phyloP scores from a whole-genome alignment of 331 rosid genomes.

The Acacia concinna region DNA sequence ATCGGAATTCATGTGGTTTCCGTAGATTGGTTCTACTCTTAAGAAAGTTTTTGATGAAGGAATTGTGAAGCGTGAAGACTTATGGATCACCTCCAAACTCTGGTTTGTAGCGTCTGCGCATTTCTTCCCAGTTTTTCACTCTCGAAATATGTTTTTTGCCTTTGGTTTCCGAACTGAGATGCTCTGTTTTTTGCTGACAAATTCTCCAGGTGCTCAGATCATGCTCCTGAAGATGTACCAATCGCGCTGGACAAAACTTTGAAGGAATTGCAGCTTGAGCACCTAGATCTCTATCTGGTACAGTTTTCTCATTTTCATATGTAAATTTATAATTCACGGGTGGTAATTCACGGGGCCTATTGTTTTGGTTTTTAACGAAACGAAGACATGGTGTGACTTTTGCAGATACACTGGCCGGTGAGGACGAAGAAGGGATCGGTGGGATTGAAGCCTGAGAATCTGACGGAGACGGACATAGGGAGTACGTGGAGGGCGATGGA shows the following conservation, averaged over 20 bases:
- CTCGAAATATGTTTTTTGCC: background rate
- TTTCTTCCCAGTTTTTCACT: background rate
- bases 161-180: slow-evolving; percentile 27
- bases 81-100: slow-evolving; percentile 77
- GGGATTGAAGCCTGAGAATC: slow-evolving; percentile 44
- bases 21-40: slow-evolving; percentile 59
- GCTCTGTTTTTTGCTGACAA: slow-evolving; percentile 8
- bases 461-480: slow-evolving; percentile 46
- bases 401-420: slow-evolving; percentile 36
- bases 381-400: background rate
- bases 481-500: slow-evolving; percentile 83
- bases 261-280: slow-evolving; percentile 67
- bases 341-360: no score
- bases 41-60: slow-evolving; percentile 58
- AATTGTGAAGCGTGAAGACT: slow-evolving; percentile 58
- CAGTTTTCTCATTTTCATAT: background rate
- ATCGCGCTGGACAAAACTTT: slow-evolving; percentile 58
- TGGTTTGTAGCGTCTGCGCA: slow-evolving; percentile 43
- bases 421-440: slow-evolving; percentile 48
- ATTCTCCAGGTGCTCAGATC: slow-evolving; percentile 58
- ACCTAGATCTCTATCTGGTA: slow-evolving; percentile 73
- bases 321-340: no score
- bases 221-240: slow-evolving; percentile 71
- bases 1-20: background rate
- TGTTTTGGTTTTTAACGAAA: no score